Conservation (phyloP, 495 filamentous ascomycete genomes). For the Astrothelium subdiscretum region DNA sequence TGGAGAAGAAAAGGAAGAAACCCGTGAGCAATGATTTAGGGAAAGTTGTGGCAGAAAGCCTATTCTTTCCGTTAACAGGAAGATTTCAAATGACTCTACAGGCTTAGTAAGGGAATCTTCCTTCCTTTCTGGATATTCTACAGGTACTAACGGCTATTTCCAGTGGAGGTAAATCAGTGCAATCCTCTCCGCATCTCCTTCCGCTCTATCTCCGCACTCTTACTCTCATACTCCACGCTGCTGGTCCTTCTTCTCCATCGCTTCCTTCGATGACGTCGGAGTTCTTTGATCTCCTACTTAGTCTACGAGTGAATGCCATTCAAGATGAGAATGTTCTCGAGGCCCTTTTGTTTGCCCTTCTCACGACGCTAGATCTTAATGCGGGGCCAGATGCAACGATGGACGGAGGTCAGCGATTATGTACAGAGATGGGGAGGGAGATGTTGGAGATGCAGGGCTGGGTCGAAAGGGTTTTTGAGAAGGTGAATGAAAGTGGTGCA, state of each 20-base stretch:
- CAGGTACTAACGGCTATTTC: background rate
- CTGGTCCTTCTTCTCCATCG: slow-evolving; percentile 47
- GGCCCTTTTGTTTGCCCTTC: slow-evolving; percentile 63
- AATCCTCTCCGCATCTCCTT: slow-evolving; percentile 47
- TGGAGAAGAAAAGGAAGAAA: slow-evolving; percentile 53
- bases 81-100: slow-evolving; percentile 38
- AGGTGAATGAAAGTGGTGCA: slow-evolving; percentile 36
- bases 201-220: slow-evolving; percentile 54
- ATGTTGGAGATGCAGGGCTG: slow-evolving; percentile 54
- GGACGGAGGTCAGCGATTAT: slow-evolving; percentile 23
- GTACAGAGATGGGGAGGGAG: slow-evolving; percentile 33
- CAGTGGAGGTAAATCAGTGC: background rate
- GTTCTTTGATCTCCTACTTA: slow-evolving; percentile 55
- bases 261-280: slow-evolving; percentile 59
- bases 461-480: slow-evolving; percentile 59
- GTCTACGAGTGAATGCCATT: slow-evolving; percentile 26
- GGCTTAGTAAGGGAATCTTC: slow-evolving; percentile 35
- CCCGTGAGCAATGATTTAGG: slow-evolving; percentile 65
- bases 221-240: slow-evolving; percentile 51
- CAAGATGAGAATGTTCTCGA: slow-evolving; percentile 54
- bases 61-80: slow-evolving; percentile 67
- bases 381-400: slow-evolving; percentile 24
- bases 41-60: slow-evolving; percentile 56
- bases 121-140: slow-evolving; percentile 24
- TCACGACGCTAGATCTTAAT: slow-evolving; percentile 80